A percentile compares a stretch with the other conserved stretches of the same genome.
Evolutionary conservation across 345 rosid genomes (phyloP).

Genomic region (Gossypium arboreum): DNA sequence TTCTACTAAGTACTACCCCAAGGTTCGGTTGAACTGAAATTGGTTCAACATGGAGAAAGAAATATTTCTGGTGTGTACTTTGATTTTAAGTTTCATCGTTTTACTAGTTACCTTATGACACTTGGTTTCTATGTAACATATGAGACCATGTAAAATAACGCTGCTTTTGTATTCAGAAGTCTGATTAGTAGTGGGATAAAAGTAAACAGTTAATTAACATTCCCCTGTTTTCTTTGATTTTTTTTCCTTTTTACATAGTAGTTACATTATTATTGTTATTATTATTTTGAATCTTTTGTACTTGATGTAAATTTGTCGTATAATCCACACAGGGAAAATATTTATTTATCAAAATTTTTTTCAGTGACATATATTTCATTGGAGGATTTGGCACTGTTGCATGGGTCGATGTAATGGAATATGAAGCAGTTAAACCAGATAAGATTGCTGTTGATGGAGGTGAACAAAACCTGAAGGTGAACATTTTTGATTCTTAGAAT

Average conservation of each 20-base stretch:
- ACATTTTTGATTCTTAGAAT: neutral
- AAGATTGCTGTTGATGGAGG: constrained; percentile 95
- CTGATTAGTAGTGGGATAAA: neutral
- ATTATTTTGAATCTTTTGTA: neutral
- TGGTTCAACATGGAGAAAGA: neutral
- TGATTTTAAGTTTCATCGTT: neutral
- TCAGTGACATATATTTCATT: constrained; percentile 91
- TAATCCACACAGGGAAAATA: neutral
- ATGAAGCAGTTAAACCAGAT: constrained; percentile 74
- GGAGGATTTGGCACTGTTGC: constrained; percentile 99
- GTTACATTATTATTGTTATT: neutral
- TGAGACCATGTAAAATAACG: neutral
- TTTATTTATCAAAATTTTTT: neutral
- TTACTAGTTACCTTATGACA: neutral
- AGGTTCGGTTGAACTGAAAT: neutral
- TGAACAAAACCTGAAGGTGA: constrained; percentile 86
- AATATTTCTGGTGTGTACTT: neutral
- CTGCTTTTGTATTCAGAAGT: neutral
- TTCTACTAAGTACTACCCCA: neutral
- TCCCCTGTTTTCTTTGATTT: neutral
- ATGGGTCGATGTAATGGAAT: constrained; percentile 91
- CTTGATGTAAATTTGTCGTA: neutral
- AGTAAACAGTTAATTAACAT: neutral
- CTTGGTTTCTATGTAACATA: neutral
- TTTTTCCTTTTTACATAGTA: neutral